A percentile compares a stretch with the other conserved stretches of the same genome.
These are phyloP conservation scores for Aspergillus ibericus DNA, from an alignment of 2,329 filamentous ascomycete species.

Conservation along the genomic window DNA sequence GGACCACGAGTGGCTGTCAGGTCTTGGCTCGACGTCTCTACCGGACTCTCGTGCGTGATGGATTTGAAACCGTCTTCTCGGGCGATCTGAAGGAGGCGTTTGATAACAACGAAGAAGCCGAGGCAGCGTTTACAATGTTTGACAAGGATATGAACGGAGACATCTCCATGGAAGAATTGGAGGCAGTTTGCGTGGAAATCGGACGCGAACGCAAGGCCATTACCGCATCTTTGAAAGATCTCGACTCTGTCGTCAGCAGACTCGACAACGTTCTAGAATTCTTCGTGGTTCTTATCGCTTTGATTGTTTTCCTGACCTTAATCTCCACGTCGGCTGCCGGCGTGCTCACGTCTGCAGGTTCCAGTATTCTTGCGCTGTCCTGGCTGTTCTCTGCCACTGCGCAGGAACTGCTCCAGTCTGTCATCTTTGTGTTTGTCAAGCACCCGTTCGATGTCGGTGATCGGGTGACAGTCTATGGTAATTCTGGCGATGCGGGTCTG, in stretches of 20 bases:
- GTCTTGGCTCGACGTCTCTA: slow-evolving; percentile 85
- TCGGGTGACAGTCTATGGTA: slow-evolving; percentile 87
- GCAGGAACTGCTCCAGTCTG: slow-evolving; percentile 89
- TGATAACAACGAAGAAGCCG: slow-evolving; percentile 78
- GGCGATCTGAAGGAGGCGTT: slow-evolving; percentile 81
- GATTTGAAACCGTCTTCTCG: slow-evolving; percentile 71
- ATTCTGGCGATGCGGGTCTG: slow-evolving; percentile 71
- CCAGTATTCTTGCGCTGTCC: slow-evolving; percentile 80
- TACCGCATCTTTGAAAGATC: slow-evolving; percentile 87
- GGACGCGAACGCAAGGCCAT: slow-evolving; percentile 94
- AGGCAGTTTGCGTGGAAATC: slow-evolving; percentile 90
- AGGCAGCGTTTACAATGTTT: slow-evolving; percentile 86
- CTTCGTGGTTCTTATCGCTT: slow-evolving; percentile 74
- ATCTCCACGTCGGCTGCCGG: slow-evolving; percentile 88
- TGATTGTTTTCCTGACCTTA: slow-evolving; percentile 85
- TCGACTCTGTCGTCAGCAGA: slow-evolving; percentile 89
- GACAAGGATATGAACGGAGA: slow-evolving; percentile 97
- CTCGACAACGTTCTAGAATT: slow-evolving; percentile 87
- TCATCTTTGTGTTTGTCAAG: slow-evolving; percentile 95
- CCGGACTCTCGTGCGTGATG: slow-evolving; percentile 76
- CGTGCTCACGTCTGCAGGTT: slow-evolving; percentile 85
- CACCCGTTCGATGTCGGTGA: slow-evolving; percentile 97
- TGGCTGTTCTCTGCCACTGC: slow-evolving; percentile 93
- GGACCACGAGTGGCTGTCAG: slow-evolving; percentile 71
- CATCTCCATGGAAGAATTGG: slow-evolving; percentile 91